Base-by-base conservation (phyloP, 495 filamentous ascomycete genomes). In the Halenospora varia region DNA sequence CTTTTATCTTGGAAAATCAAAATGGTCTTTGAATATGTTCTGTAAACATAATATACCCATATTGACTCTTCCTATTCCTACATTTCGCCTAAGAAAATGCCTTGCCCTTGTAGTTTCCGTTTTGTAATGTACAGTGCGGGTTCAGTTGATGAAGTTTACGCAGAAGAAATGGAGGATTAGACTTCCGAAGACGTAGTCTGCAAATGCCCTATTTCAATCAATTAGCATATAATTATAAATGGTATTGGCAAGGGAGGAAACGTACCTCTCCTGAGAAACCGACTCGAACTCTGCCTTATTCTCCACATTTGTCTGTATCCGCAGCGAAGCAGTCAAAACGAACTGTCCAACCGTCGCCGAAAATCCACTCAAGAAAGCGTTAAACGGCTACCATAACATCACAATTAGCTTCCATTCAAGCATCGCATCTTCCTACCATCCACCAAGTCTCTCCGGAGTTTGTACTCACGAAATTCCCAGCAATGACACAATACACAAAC, bases 91-190 rank as follows among this genome's bases (percentile, higher is more conserved):
- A 11, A 20, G 24, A 25, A 46, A 42, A 17, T 48, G 10, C 24
- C 3, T 19, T 41, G 15, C 44, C 19, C 24, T 48, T 24, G 41
- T 42, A 42, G 24, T 46, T 50, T 56, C 54, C 45, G 58, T 17
- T 9, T 45, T 9, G 9, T 9, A n/a, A 40, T 40, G 35, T 9
- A 40, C n/a, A 40, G 35, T n/a, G 9, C 35, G 35, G 9, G 42
- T 24, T 60, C 29, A 97, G 80, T 98, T 98, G 76, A 98, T 97
- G 71, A 98, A 98, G 77, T 98, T 97, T 64, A 97, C 87, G 74
- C 94, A 98, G 80, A 98, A 97, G 77, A 97, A 96, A 77, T 98
- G 94, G 71, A 98, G 74, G 66, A 98, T 88, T 70, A 98, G 66
- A 69, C 91, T 96, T 66, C 92, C 92, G 56, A 97, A 90, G 60